Base-by-base conservation (phyloP, 768 basidiomycete species). In the Amanita rimosa region DNA sequence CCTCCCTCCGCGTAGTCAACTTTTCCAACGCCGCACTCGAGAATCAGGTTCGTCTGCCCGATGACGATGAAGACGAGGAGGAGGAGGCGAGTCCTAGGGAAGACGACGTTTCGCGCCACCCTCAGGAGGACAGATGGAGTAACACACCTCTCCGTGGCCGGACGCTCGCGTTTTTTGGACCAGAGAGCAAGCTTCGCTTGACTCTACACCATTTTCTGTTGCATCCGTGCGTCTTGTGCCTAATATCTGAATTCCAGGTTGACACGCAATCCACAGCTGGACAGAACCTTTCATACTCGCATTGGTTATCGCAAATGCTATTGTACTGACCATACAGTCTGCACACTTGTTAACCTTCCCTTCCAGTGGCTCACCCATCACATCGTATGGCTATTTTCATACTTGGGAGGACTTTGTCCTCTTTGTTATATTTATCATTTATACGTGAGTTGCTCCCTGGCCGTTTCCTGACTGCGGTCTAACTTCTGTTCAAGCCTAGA, bases 341-440 rank as follows among this genome's bases (percentile, higher is more conserved):
- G 76, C 85, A 31, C 73, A 68, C 46, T 67, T 82, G 3, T 61
- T 81, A 27, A 75, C 77, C 16, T 66, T 84, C 3, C 64, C 76
- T n/a, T 67, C 62, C 36, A 64, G 66, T 49, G 67, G 65, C 24
- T 57, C 61, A 1, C 60, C 69, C 8, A 62, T 73, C 6, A 71
- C 75, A 33, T 57, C 74, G 17, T 64, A 59, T 43, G 91, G 91
- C 6, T 97, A 86, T 67, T 96, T 97, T 66, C 79, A 83, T 51
- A 54, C 65, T 10, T 97, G 94, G 94, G 90, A 93, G 58, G 94
- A 97, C 63, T 83, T 78, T 58, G 80, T 72, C 16, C 68, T 97
- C n/a, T 89, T 97, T 62, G 75, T 58, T 16, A 66, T 97, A 47
- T 97, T 97, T 65, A 65, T 83, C 51, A 57, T 88, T 56, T 97